These are phyloP conservation scores for Shiraia bambusicola DNA, from an alignment of 2,329 filamentous ascomycete species.

Conservation along the genomic window DNA sequence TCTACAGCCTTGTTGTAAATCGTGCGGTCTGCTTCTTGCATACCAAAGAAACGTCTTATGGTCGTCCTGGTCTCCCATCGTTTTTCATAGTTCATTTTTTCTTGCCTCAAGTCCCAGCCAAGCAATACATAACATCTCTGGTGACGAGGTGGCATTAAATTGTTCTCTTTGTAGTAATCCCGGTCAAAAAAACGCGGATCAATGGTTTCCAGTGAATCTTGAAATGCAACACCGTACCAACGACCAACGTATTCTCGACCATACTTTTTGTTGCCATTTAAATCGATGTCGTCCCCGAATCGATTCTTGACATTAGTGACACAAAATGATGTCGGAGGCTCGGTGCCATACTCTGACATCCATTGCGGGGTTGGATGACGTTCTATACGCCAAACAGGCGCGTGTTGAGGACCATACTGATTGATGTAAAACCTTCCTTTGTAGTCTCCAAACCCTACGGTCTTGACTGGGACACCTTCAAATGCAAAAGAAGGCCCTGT, in stretches of 20 bases:
- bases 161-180: background rate
- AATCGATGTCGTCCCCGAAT: background rate
- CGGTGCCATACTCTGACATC: background rate
- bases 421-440: constrained; percentile 1
- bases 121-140: too few relatives aligned
- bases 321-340: background rate
- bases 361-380: background rate
- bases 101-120: too few relatives aligned
- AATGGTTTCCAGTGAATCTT: background rate
- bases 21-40: too few relatives aligned
- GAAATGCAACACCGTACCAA: background rate
- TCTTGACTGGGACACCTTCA: background rate
- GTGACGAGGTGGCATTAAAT: too few relatives aligned
- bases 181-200: background rate
- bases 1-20: too few relatives aligned
- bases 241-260: background rate
- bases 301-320: background rate
- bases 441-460: background rate
- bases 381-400: background rate
- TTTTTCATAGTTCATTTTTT: too few relatives aligned
- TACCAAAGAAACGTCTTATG: too few relatives aligned
- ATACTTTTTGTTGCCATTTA: background rate
- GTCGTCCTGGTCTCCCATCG: too few relatives aligned
- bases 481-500: background rate
- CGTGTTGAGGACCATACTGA: background rate